Evolutionary conservation across 257 asterid genomes (phyloP).

Genomic region (Solanum commersonii): DNA sequence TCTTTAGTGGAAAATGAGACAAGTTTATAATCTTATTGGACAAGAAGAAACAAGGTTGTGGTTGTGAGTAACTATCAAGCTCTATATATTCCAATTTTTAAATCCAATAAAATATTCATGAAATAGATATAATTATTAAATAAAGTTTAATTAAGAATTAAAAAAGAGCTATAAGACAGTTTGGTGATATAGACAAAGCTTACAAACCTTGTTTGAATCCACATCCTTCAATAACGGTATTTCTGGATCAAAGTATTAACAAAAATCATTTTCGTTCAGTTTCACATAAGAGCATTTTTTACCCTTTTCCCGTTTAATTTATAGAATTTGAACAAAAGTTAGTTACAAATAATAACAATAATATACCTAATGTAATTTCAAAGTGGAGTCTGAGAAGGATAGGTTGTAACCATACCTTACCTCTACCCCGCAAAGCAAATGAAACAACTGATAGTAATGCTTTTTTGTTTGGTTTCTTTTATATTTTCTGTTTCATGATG

Average conservation of each 20-base stretch:
- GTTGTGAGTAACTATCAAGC: not conserved
- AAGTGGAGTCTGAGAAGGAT: too few species aligned
- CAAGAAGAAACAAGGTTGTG: not conserved
- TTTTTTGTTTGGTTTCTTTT: not conserved
- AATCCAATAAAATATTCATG: slow-evolving; percentile 28
- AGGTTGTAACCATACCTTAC: too few species aligned
- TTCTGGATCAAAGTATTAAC: too few species aligned
- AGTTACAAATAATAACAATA: not conserved
- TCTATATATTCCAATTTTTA: not conserved
- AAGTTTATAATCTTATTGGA: slow-evolving; percentile 10
- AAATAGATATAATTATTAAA: slow-evolving; percentile 19
- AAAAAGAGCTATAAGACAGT: slow-evolving; percentile 9
- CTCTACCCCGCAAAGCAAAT: not conserved
- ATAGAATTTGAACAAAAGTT: not conserved
- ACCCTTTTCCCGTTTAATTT: too few species aligned
- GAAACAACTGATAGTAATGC: not conserved
- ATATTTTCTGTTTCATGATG: slow-evolving; percentile 23
- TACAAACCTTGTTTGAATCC: slow-evolving; percentile 53
- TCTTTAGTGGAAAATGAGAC: slow-evolving; percentile 20
- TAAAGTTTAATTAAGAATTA: not conserved
- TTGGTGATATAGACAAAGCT: slow-evolving; percentile 52
- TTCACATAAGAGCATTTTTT: not conserved
- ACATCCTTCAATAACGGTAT: slow-evolving; percentile 27
- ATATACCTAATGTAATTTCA: too few species aligned
- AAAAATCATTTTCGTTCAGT: too few species aligned